Evolutionary conservation across 768 basidiomycete species (phyloP), one percentile per base, ranked within the genome.

Genomic region (Postia placenta): DNA sequence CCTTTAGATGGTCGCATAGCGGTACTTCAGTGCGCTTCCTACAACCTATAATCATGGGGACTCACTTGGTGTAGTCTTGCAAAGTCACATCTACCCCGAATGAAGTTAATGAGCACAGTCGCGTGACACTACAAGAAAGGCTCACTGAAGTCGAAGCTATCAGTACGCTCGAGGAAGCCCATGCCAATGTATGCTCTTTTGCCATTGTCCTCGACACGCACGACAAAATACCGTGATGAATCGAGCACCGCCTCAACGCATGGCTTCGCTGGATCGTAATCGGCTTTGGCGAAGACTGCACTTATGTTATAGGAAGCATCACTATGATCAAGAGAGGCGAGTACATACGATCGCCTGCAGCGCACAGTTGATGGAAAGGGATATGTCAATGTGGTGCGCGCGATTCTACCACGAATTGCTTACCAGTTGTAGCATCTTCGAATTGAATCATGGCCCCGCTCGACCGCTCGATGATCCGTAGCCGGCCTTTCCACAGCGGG

Each of bases 231-330:
- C 42, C 93, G 81, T 11, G 92, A 94, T 1, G 92, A 94, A 64
- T 97, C 93, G 23, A 96, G 74, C 14, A 94, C 92, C n/a, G 90
- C 87, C 56, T 97, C 93, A n/a, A 97, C 89, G 24, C 79, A 83
- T 4, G 91, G 89, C 50, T 81, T 82, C 38, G 77, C 68, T 14
- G 83, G 74, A 60, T 89, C 85, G 61, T 96, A 97, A 38, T 79
- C 79, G 14, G 92, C 82, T 55, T 79, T 83, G 37, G 94, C 94
- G 70, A 97, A 97, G 48, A 89, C 90, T 88, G 65, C 30, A 52
- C 45, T 38, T 12, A 25, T 44, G 42, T 44, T 26, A 26, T 17
- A 44, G 33, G 33, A 35, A 9, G 33, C 9, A n/a, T n/a, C 33
- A 35, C 33, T 35, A 9, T 35, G 33, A 23, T 44, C 42, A 36